A percentile compares a stretch with the other conserved stretches of the same genome.
phyloP scores from a whole-genome alignment of 2,329 filamentous ascomycete genomes.

The Verticillium tricorpus region DNA sequence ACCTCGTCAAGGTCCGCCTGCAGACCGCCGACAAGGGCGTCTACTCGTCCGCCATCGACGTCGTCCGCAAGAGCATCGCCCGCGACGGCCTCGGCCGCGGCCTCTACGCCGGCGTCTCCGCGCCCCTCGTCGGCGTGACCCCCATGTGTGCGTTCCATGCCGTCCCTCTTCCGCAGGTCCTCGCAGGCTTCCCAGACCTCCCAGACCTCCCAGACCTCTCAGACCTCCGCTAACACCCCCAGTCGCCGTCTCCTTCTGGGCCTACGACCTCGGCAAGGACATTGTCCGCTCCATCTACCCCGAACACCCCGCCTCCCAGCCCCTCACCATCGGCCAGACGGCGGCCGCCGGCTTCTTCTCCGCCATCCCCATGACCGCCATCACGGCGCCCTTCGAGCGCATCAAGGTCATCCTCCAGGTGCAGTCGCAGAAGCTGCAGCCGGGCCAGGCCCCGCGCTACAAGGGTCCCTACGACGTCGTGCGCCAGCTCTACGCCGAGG shows the following conservation, averaged over 20 bases:
- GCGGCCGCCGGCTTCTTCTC: slow-evolving; percentile 95
- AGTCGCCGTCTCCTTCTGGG: slow-evolving; percentile 74
- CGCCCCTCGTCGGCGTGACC: slow-evolving; percentile 90
- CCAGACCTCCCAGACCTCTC: background rate
- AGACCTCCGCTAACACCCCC: background rate
- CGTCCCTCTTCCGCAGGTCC: background rate
- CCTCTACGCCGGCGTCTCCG: slow-evolving; percentile 94
- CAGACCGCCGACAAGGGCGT: slow-evolving; percentile 94
- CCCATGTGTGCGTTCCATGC: slow-evolving; percentile 81
- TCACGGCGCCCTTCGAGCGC: slow-evolving; percentile 98
- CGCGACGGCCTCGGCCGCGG: slow-evolving; percentile 77
- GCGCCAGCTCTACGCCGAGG: slow-evolving; percentile 85
- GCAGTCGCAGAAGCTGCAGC: slow-evolving; percentile 85
- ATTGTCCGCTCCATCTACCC: slow-evolving; percentile 68
- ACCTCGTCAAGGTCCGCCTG: slow-evolving; percentile 94
- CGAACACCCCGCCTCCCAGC: slow-evolving; percentile 60
- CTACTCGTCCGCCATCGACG: slow-evolving; percentile 86
- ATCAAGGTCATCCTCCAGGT: slow-evolving; percentile 98
- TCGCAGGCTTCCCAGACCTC: background rate
- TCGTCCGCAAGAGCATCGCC: slow-evolving; percentile 82
- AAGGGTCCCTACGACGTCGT: slow-evolving; percentile 85
- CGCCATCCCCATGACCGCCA: slow-evolving; percentile 93
- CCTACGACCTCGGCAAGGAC: slow-evolving; percentile 92
- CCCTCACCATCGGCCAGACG: slow-evolving; percentile 79
- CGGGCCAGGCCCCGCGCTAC: slow-evolving; percentile 92